Percentiles rank a stretch among this genome's conserved stretches.
phyloP scores from a whole-genome alignment of 1,139 yeast species.

The Meyerozyma athensensis region DNA sequence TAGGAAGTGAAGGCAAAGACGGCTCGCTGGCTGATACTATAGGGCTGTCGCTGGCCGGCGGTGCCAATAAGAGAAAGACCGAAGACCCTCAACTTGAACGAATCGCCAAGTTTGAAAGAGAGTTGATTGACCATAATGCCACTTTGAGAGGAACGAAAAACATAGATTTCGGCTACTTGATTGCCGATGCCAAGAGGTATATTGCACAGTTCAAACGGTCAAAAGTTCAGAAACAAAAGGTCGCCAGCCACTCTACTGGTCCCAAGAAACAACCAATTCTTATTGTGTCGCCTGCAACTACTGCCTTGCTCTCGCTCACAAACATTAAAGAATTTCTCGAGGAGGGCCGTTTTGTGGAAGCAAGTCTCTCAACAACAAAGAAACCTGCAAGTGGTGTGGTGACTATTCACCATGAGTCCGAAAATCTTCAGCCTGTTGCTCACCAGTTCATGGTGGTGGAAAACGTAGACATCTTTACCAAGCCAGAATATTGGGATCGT shows the following conservation, averaged over 20 bases:
- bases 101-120: slow-evolving; percentile 57
- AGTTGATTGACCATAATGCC: slow-evolving; percentile 71
- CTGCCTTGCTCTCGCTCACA: slow-evolving; percentile 75
- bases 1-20: slow-evolving; percentile 7
- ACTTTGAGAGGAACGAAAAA: slow-evolving; percentile 74
- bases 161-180: slow-evolving; percentile 68
- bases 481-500: slow-evolving; percentile 96
- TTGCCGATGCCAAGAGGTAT: slow-evolving; percentile 65
- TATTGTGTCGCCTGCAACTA: slow-evolving; percentile 89
- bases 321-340: slow-evolving; percentile 83
- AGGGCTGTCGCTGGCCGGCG: slow-evolving; percentile 9
- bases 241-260: slow-evolving; percentile 11
- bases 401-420: slow-evolving; percentile 52
- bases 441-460: slow-evolving; percentile 76
- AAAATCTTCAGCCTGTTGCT: slow-evolving; percentile 49
- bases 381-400: slow-evolving; percentile 42
- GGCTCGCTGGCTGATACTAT: slow-evolving; percentile 6
- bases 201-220: slow-evolving; percentile 50
- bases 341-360: slow-evolving; percentile 65
- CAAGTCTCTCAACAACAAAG: slow-evolving; percentile 35
- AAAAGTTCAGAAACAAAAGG: slow-evolving; percentile 11
- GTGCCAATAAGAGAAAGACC: slow-evolving; percentile 17
- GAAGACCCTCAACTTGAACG: slow-evolving; percentile 55
- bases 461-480: slow-evolving; percentile 81
- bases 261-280: slow-evolving; percentile 79